Evolutionary conservation across 345 rosid species (phyloP).

Genomic region (Corchorus olitorius): DNA sequence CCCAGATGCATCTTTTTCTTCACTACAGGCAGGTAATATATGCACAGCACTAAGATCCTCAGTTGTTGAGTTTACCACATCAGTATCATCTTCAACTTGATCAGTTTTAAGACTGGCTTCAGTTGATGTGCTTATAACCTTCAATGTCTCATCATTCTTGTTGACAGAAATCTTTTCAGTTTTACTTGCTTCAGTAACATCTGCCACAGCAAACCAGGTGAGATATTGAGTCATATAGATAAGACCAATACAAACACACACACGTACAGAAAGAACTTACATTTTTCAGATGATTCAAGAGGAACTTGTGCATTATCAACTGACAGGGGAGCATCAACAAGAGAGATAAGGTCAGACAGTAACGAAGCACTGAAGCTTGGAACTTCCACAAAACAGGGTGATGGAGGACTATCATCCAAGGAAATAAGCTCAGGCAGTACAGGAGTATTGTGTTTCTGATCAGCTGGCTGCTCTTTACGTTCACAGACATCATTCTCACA

Average conservation of each 20-base stretch:
- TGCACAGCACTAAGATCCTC: conserved; percentile 21
- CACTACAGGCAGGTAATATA: conserved; percentile 29
- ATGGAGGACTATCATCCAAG: conserved; percentile 37
- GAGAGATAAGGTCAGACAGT: conserved; percentile 43
- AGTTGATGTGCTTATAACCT: conserved; percentile 21
- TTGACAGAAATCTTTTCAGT: conserved; percentile 27
- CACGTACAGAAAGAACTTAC: conserved; percentile 24
- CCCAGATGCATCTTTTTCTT: conserved; percentile 35
- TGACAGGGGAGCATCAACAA: conserved; percentile 43
- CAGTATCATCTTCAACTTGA: conserved; percentile 24
- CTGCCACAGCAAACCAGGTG: conserved; percentile 34
- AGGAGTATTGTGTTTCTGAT: conserved; percentile 22
- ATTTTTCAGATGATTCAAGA: conserved; percentile 23
- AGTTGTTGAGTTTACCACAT: conserved; percentile 21
- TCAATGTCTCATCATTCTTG: conserved; percentile 35
- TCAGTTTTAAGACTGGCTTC: conserved; percentile 18
- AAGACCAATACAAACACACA: not conserved
- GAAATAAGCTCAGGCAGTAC: conserved; percentile 34
- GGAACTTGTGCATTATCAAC: conserved; percentile 25
- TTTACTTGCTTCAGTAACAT: conserved; percentile 30
- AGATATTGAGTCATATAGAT: conserved; percentile 8
- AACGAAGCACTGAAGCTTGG: conserved; percentile 27
- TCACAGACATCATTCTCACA: conserved; percentile 16
- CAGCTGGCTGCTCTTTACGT: conserved; percentile 25
- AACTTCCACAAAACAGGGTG: conserved; percentile 19